Evolutionary conservation across 495 filamentous ascomycete species (phyloP), one percentile per base, ranked within the genome.

Genomic region (Staphylotrichum longicolle): DNA sequence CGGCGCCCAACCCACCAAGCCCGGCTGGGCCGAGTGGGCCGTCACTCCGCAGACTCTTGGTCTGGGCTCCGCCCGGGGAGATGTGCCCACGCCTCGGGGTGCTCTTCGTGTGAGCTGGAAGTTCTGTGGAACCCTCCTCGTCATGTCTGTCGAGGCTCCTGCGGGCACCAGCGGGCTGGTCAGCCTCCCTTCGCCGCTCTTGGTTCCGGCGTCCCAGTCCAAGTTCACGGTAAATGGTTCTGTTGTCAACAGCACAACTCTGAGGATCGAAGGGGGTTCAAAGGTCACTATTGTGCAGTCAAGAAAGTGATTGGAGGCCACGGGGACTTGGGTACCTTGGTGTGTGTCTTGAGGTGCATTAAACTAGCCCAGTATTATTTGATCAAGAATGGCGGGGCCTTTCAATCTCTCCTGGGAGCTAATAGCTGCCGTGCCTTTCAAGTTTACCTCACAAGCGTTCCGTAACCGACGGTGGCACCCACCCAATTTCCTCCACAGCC

Each of bases 21-120:
- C 47, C 47, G 47, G 47, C 47, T 49, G 47, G 47, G 47, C 9
- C 27, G 47, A 49, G 47, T 49, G 47, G 47, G 27, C 47, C 1
- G 47, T 49, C 27, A 9, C 47, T 33, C 47, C 47, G 47, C 47
- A 49, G 47, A 49, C 47, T 49, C 47, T 49, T 49, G 47, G 47
- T 49, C 47, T 49, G 2, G 33, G 8, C 20, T 49, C 27, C 1
- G 47, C 47, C 27, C 47, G 14, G 47, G 47, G 47, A 20, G 10
- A 49, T 1, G 47, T 49, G 27, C 47, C 47, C 27, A 49, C 47
- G 4, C 47, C 47, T 49, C 30, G 10, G 3, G 47, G 47, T 33
- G 30, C 47, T 49, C 5, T 49, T 32, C 7, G 27, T 49, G 47
- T 49, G 14, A 49, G 10, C 12, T 49, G 47, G 47, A 49, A 49